These are phyloP conservation scores for Myxozyma udenii DNA, from an alignment of 805 yeast genomes.

Conservation along the genomic window DNA sequence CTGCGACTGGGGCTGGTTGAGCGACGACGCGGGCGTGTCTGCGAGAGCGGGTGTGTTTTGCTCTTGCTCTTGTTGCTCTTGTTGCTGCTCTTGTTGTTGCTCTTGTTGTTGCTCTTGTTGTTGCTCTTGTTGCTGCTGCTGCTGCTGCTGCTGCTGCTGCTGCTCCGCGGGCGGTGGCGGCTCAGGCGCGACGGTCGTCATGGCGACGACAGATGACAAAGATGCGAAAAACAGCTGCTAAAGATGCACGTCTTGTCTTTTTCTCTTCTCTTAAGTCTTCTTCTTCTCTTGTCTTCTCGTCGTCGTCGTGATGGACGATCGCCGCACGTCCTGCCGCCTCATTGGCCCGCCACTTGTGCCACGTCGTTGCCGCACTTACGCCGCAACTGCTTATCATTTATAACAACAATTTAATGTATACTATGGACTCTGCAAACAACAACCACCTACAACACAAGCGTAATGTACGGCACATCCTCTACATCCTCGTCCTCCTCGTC, in stretches of 20 bases:
- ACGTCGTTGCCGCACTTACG: not conserved
- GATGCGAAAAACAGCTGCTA: too few species aligned
- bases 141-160: not conserved
- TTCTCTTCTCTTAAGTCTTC: too few species aligned
- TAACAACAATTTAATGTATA: not conserved
- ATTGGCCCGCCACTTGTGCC: not conserved
- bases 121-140: not conserved
- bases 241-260: too few species aligned
- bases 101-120: not conserved
- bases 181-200: not conserved
- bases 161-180: not conserved
- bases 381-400: not conserved
- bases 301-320: slow-evolving; percentile 1
- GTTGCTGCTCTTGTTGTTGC: not conserved
- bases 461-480: slow-evolving; percentile 71
- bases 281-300: not conserved
- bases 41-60: not conserved
- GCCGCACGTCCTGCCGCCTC: not conserved
- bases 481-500: slow-evolving; percentile 93
- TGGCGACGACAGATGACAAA: not conserved
- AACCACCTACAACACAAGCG: not conserved
- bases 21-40: not conserved
- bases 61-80: not conserved
- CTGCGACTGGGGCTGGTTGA: not conserved
- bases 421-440: not conserved